These are phyloP conservation scores for Persicaria tinctoria DNA, from an alignment of 148 eudicot species.

Conservation along the genomic window DNA sequence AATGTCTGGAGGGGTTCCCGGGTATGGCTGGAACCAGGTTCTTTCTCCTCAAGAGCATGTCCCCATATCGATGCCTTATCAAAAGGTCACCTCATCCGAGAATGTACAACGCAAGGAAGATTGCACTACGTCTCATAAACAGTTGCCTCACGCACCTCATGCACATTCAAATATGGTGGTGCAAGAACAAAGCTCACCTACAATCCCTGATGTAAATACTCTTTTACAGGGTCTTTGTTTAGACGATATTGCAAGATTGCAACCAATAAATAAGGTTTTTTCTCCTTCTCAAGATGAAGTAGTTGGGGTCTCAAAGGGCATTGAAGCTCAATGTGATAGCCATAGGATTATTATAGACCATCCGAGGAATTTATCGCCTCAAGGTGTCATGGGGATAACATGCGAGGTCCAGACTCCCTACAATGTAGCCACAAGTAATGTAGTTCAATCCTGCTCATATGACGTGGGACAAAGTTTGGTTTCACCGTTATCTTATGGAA, in stretches of 20 bases:
- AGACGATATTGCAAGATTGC: constrained; percentile 38
- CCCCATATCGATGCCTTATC: constrained; percentile 38
- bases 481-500: constrained; percentile 29
- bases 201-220: constrained; percentile 34
- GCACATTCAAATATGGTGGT: constrained; percentile 79
- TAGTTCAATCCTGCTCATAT: constrained; percentile 14
- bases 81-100: constrained; percentile 23
- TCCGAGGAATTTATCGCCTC: neutral
- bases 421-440: neutral
- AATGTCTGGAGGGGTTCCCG: constrained; percentile 31
- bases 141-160: constrained; percentile 92
- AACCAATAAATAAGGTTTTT: constrained; percentile 23
- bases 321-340: neutral
- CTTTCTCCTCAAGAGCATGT: constrained; percentile 36
- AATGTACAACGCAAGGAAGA: constrained; percentile 29
- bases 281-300: constrained; percentile 12
- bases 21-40: constrained; percentile 64
- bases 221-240: constrained; percentile 44
- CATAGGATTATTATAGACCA: constrained; percentile 14
- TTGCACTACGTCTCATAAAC: constrained; percentile 78
- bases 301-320: constrained; percentile 12
- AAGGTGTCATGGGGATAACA: constrained; percentile 4
- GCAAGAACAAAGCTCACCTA: constrained; percentile 38
- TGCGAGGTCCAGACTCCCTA: neutral
- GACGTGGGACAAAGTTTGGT: constrained; percentile 21